Conservation (phyloP, 1,284 basidiomycete genomes). For the Coniophora puteana region DNA sequence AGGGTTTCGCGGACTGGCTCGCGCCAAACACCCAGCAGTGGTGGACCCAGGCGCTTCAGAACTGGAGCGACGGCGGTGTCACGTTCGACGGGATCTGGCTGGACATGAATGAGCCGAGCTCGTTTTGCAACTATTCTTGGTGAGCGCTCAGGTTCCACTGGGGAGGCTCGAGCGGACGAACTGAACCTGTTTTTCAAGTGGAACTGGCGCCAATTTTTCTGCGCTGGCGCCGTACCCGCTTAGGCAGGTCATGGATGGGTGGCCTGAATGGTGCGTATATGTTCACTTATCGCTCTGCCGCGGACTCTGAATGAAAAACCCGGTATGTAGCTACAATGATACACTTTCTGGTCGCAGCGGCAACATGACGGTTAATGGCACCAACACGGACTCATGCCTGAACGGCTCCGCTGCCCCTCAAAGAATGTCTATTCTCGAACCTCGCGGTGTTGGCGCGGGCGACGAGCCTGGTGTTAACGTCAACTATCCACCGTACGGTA, state of each 20-base stretch:
- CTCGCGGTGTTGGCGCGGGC: slow-evolving; percentile 45
- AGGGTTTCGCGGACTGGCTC: slow-evolving; percentile 73
- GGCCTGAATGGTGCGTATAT: slow-evolving; percentile 55
- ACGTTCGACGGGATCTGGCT: slow-evolving; percentile 71
- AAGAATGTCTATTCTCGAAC: too few relatives aligned
- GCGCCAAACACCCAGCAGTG: slow-evolving; percentile 49
- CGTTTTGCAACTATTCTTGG: slow-evolving; percentile 65
- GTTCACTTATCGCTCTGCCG: not conserved
- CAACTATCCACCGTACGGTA: slow-evolving; percentile 61
- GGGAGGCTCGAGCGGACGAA: too few relatives aligned
- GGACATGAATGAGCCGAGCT: slow-evolving; percentile 71
- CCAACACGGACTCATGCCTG: slow-evolving; percentile 43
- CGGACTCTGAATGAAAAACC: slow-evolving; percentile 4
- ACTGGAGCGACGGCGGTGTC: slow-evolving; percentile 58
- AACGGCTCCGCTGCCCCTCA: too few relatives aligned
- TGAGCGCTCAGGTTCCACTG: slow-evolving; percentile 24
- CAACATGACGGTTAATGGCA: slow-evolving; percentile 71
- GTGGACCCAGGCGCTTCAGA: slow-evolving; percentile 57
- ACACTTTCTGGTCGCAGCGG: slow-evolving; percentile 64
- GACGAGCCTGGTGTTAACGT: slow-evolving; percentile 43
- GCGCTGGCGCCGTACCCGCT: slow-evolving; percentile 18
- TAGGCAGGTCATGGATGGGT: slow-evolving; percentile 44
- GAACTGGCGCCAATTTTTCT: slow-evolving; percentile 48
- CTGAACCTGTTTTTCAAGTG: slow-evolving; percentile 34
- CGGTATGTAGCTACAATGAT: slow-evolving; percentile 52